phyloP scores from a whole-genome alignment of 495 filamentous ascomycete genomes.

The Venustampulla echinocandica region DNA sequence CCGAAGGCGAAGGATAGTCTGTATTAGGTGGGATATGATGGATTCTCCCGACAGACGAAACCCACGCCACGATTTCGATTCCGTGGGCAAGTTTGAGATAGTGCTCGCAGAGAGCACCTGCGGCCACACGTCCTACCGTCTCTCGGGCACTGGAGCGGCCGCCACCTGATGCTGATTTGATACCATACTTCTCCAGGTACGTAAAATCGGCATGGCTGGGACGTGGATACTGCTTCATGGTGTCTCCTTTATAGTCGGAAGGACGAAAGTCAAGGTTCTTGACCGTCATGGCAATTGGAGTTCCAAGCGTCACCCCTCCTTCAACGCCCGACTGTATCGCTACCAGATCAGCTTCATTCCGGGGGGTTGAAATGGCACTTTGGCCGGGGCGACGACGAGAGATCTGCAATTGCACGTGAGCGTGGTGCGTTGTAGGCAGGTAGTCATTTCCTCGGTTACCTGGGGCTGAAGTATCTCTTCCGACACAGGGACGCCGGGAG shows the following conservation, averaged over 20 bases:
- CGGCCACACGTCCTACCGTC: slow-evolving; percentile 89
- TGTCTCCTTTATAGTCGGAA: slow-evolving; percentile 84
- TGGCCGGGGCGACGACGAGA: slow-evolving; percentile 87
- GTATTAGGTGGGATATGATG: slow-evolving; percentile 77
- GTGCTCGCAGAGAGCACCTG: slow-evolving; percentile 93
- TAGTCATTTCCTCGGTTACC: too few species aligned
- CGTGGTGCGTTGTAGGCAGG: too few species aligned
- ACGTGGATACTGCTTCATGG: slow-evolving; percentile 86
- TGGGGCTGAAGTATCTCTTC: slow-evolving; percentile 88
- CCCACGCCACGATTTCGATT: slow-evolving; percentile 87
- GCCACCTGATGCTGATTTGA: slow-evolving; percentile 88
- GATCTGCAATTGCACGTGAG: too few species aligned
- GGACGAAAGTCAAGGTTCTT: slow-evolving; percentile 90
- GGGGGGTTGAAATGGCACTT: slow-evolving; percentile 80
- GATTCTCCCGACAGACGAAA: slow-evolving; percentile 73
- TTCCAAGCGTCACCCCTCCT: slow-evolving; percentile 84
- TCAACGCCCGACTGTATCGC: slow-evolving; percentile 93
- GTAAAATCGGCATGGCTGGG: slow-evolving; percentile 96
- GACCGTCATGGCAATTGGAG: slow-evolving; percentile 83
- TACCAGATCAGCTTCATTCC: slow-evolving; percentile 86
- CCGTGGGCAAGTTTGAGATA: slow-evolving; percentile 73
- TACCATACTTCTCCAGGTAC: slow-evolving; percentile 94
- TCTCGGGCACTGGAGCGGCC: slow-evolving; percentile 88
- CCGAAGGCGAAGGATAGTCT: slow-evolving; percentile 60
- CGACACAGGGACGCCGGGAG: slow-evolving; percentile 80